A percentile compares a stretch with the other conserved stretches of the same genome.
Conservation (phyloP, 306 rosid species). For the Lathyrus sativus region DNA sequence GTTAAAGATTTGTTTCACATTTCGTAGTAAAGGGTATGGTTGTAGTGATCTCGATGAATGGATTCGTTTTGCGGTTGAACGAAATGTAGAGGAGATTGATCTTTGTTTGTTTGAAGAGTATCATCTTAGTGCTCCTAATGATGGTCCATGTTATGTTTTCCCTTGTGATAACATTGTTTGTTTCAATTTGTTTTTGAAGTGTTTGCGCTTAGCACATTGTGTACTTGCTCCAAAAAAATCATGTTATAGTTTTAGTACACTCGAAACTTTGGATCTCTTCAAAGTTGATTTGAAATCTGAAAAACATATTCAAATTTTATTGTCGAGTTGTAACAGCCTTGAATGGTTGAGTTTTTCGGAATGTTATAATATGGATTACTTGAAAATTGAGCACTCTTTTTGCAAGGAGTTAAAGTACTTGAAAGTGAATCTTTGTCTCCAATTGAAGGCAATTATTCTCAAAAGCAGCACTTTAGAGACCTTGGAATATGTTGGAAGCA, state of each 20-base stretch:
- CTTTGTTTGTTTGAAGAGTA: slow-evolving; percentile 41
- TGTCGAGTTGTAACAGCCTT: slow-evolving; percentile 32
- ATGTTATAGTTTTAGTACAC: slow-evolving; percentile 14
- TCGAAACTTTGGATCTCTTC: slow-evolving; percentile 31
- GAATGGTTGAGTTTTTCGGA: slow-evolving; percentile 32
- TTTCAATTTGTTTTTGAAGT: slow-evolving; percentile 13
- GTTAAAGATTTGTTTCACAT: slow-evolving; percentile 36
- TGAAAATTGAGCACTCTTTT: slow-evolving; percentile 28
- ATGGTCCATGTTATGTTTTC: slow-evolving; percentile 25
- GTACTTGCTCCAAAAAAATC: slow-evolving; percentile 27
- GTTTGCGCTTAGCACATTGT: slow-evolving; percentile 40
- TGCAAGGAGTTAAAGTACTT: slow-evolving; percentile 42
- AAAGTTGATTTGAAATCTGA: slow-evolving; percentile 36
- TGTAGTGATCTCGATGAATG: slow-evolving; percentile 25
- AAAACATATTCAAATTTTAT: slow-evolving; percentile 1
- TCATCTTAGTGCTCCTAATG: slow-evolving; percentile 6
- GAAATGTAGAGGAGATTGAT: slow-evolving; percentile 43
- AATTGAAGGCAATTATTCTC: slow-evolving; percentile 26
- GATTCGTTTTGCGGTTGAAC: slow-evolving; percentile 32
- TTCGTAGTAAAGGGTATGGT: slow-evolving; percentile 1
- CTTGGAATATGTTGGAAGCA: slow-evolving; percentile 43
- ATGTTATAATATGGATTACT: slow-evolving; percentile 26
- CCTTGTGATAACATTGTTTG: slow-evolving; percentile 37
- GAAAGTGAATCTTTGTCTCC: slow-evolving; percentile 39
- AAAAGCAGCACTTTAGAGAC: slow-evolving; percentile 28